Evolutionary conservation across 2,329 filamentous ascomycete genomes (phyloP).

Genomic region (Ascosphaera aggregata): DNA sequence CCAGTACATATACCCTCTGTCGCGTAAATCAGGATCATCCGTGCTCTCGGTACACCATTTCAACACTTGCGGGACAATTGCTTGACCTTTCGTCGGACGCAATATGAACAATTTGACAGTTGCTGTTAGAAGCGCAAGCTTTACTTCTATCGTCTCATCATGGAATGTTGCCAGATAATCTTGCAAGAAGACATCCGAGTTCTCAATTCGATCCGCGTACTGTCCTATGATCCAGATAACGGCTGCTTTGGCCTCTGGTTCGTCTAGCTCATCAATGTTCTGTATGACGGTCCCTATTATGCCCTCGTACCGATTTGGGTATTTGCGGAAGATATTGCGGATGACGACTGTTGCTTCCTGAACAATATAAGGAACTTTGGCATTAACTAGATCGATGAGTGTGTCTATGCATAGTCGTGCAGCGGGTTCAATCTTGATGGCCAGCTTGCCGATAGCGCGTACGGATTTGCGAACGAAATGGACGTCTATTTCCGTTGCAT

Average conservation of each 20-base stretch:
- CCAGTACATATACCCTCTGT: conserved; percentile 99
- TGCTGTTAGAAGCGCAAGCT: conserved; percentile 78
- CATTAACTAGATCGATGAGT: conserved; percentile 75
- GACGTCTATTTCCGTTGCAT: conserved; percentile 94
- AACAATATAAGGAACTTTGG: conserved; percentile 97
- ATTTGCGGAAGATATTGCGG: conserved; percentile 97
- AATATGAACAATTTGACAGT: conserved; percentile 98
- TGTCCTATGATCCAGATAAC: conserved; percentile 99
- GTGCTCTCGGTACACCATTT: conserved; percentile 99
- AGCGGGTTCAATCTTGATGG: conserved; percentile 95
- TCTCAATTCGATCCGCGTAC: conserved; percentile 93
- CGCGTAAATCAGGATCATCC: conserved; percentile 91
- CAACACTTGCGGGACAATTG: conserved; percentile 77
- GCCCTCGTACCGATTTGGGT: conserved; percentile 94
- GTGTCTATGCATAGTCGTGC: conserved; percentile 81
- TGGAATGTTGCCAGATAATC: conserved; percentile 88
- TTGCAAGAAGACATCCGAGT: conserved; percentile 78
- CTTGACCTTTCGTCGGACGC: conserved; percentile 78
- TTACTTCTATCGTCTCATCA: conserved; percentile 88
- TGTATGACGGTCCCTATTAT: conserved; percentile 93
- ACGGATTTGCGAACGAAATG: conserved; percentile 98
- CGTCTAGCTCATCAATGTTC: conserved; percentile 86
- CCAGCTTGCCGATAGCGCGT: conserved; percentile 87
- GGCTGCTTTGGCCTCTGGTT: conserved; percentile 91
- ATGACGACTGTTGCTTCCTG: conserved; percentile 98